Percentiles rank a stretch among this genome's conserved stretches.
Conservation (phyloP, 192 early-diverging fungal species). For the Allomyces javanicus region DNA sequence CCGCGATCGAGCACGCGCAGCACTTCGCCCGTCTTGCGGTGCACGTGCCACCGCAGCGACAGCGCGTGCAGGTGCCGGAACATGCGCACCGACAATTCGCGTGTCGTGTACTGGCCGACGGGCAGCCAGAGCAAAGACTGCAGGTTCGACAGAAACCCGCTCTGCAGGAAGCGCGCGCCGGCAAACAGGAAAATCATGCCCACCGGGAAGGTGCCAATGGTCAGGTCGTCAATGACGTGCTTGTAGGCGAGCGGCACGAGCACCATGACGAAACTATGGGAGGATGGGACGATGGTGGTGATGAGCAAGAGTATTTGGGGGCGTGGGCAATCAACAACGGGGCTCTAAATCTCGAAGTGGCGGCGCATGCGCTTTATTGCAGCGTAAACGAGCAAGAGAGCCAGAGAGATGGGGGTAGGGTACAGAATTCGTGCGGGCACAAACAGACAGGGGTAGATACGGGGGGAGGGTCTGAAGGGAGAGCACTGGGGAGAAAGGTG, state of each 20-base stretch:
- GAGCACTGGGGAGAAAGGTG: too few relatives aligned
- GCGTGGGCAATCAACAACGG: too few relatives aligned
- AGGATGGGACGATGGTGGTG: too few relatives aligned
- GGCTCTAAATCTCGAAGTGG: too few relatives aligned
- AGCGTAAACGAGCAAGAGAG: too few relatives aligned
- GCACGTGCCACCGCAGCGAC: conserved; percentile 78
- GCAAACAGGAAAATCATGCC: conserved; percentile 37
- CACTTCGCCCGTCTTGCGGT: conserved; percentile 85
- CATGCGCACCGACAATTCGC: conserved; percentile 75
- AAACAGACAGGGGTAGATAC: too few relatives aligned
- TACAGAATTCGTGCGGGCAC: too few relatives aligned
- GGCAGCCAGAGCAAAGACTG: conserved; percentile 85
- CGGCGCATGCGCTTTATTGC: too few relatives aligned
- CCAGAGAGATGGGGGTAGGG: too few relatives aligned
- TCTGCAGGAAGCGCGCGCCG: conserved; percentile 49
- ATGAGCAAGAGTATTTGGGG: too few relatives aligned
- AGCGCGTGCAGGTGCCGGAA: conserved; percentile 76
- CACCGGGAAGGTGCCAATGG: conserved; percentile 23
- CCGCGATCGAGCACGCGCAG: conserved; percentile 78
- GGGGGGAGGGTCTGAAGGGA: too few relatives aligned
- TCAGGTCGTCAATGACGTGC: conserved; percentile 49
- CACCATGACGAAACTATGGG: conserved; percentile 44
- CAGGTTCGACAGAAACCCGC: conserved; percentile 51
- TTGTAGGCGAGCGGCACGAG: conserved; percentile 72
- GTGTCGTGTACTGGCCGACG: conserved; percentile 77